phyloP scores from a whole-genome alignment of 2,329 filamentous ascomycete species.

The Xenoacremonium recifei region DNA sequence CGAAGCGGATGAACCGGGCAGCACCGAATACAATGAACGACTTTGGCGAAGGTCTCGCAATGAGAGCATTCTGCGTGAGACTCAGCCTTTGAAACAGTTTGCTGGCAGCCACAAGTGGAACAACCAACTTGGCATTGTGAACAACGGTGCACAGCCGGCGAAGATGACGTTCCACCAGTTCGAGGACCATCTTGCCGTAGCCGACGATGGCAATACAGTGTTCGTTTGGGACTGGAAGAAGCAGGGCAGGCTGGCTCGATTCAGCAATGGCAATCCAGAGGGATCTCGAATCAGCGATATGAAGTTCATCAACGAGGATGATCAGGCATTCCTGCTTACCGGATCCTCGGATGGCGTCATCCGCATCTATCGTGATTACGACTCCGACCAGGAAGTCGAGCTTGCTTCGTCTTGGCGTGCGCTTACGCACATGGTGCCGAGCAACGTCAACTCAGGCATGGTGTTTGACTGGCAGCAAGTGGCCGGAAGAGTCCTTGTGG shows the following conservation, averaged over 20 bases:
- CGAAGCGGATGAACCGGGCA: constrained; percentile 94
- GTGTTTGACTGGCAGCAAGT: constrained; percentile 99
- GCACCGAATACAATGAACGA: constrained; percentile 91
- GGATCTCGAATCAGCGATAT: constrained; percentile 93
- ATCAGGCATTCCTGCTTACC: constrained; percentile 90
- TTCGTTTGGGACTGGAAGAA: constrained; percentile 92
- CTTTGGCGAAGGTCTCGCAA: constrained; percentile 92
- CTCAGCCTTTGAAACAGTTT: constrained; percentile 87
- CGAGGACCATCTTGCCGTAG: constrained; percentile 90
- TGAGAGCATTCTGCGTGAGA: constrained; percentile 86
- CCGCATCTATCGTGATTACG: constrained; percentile 90
- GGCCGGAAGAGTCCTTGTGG: constrained; percentile 91
- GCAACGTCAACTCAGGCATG: constrained; percentile 90
- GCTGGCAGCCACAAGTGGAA: constrained; percentile 88
- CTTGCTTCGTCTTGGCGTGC: constrained; percentile 90
- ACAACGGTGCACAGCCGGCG: constrained; percentile 83
- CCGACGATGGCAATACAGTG: constrained; percentile 89
- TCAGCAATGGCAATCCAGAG: constrained; percentile 90
- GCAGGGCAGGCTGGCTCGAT: constrained; percentile 71
- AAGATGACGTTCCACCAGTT: constrained; percentile 98
- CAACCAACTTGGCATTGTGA: constrained; percentile 76
- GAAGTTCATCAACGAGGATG: constrained; percentile 97
- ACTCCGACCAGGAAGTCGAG: constrained; percentile 71
- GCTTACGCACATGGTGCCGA: constrained; percentile 88
- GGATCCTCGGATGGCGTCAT: constrained; percentile 94